A percentile compares a stretch with the other conserved stretches of the same genome.
phyloP scores from a whole-genome alignment of 1,284 basidiomycete species.

The Ceratobasidium sp. region DNA sequence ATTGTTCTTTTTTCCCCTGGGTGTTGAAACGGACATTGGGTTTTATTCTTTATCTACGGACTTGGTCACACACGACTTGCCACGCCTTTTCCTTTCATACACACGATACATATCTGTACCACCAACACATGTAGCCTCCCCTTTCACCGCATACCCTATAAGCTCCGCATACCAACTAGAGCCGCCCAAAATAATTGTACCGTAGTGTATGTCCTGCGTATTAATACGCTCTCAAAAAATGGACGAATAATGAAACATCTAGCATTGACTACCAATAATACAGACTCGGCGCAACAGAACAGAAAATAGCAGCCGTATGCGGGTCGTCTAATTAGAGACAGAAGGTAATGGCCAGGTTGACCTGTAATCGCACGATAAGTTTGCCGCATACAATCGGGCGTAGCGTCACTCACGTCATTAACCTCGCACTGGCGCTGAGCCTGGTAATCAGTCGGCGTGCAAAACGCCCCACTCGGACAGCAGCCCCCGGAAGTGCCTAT shows the following conservation, averaged over 20 bases:
- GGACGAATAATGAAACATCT: slow-evolving; percentile 2
- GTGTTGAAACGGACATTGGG: slow-evolving; percentile 15
- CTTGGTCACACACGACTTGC: slow-evolving; percentile 17
- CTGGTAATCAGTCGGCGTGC: slow-evolving; percentile 52
- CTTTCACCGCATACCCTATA: slow-evolving; percentile 8
- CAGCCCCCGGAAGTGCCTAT: slow-evolving; percentile 49
- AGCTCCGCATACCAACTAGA: slow-evolving; percentile 15
- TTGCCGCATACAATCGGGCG: not conserved
- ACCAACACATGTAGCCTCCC: slow-evolving; percentile 25
- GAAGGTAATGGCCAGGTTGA: slow-evolving; percentile 50
- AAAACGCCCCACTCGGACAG: slow-evolving; percentile 54
- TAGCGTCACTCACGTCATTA: slow-evolving; percentile 54
- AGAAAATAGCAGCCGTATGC: not conserved
- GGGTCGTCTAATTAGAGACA: slow-evolving; percentile 43
- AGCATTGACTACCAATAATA: not conserved
- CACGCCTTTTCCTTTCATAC: slow-evolving; percentile 3
- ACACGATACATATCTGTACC: not conserved
- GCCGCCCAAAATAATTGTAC: slow-evolving; percentile 24
- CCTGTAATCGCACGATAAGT: too few relatives aligned
- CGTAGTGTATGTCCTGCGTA: slow-evolving; percentile 21
- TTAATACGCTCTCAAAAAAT: slow-evolving; percentile 18
- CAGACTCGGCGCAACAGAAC: not conserved
- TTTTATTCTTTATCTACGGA: slow-evolving; percentile 9
- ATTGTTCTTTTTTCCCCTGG: not conserved
- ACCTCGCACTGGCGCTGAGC: slow-evolving; percentile 58